Evolutionary conservation across 2,329 filamentous ascomycete species (phyloP), one percentile per base, ranked within the genome.

Genomic region (Paecilomyces fulvus): DNA sequence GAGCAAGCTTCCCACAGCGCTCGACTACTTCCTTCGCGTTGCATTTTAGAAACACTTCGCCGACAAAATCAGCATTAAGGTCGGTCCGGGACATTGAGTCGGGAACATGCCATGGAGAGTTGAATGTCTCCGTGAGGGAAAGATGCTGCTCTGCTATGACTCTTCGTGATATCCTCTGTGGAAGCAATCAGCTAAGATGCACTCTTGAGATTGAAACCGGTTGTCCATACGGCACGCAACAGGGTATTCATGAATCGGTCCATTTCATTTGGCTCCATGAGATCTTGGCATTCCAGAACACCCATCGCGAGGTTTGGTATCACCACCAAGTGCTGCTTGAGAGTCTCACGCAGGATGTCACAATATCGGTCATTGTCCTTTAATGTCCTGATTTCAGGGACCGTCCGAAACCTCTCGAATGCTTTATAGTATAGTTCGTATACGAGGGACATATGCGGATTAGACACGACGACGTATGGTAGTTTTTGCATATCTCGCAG

Each of bases 71-170:
- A 52, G 88, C 77, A 58, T 83, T 81, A n/a, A 77, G 70, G 54
- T 84, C 80, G 10, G 77, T 74, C 37, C 83, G 80, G 43, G 87
- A 81, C 62, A 87, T 87, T 2, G 88, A 85, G 59, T 90, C 84
- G 0, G 90, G 89, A 56, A 91, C 92, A 77, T 96, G 92, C 84
- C 89, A 92, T 1, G 89, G 87, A 0, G 89, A 89, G 71, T 94
- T 87, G 77, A 92, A 97, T 1, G 92, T 96, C 64, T 97, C 92
- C 3, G 92, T 96, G 17, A 99, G 81, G 9, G 94, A 91, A 37
- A 99, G 84, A 69, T 99, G 94, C 67, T 99, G 94, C 73, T 99
- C 94, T 31, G 94, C 94, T 68, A 99, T 99, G 62, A 97, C 94
- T 60, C 95, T 85, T 58, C 94, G 86, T 49, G 92, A 96, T 64